Conservation (phyloP, 108 stramenopile species). For the Discostella pseudostelligera region DNA sequence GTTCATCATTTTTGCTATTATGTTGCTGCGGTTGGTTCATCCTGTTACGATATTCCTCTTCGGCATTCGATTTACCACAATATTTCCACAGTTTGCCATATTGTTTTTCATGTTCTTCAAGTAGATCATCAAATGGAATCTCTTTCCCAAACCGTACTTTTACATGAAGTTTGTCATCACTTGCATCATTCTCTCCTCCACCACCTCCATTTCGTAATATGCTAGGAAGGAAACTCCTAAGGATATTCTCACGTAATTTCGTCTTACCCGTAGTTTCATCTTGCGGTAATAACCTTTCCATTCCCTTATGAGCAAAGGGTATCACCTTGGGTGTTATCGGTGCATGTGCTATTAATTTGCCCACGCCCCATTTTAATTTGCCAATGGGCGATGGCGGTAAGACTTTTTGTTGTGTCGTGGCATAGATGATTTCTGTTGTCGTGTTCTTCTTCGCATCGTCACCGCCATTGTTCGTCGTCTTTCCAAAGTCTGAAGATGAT, state of each 20-base stretch:
- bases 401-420: constrained; percentile 22
- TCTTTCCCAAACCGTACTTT: constrained; percentile 44
- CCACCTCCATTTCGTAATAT: background rate
- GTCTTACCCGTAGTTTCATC: constrained; percentile 46
- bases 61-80: constrained; percentile 11
- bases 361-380: constrained; percentile 77
- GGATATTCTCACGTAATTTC: constrained; percentile 17
- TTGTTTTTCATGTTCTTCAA: constrained; percentile 47
- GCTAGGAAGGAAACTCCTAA: background rate
- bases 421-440: constrained; percentile 21
- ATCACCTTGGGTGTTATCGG: constrained; percentile 56
- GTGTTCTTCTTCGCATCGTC: no score
- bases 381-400: constrained; percentile 34
- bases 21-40: no score
- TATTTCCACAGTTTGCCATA: constrained; percentile 56
- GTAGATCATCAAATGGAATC: constrained; percentile 53
- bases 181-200: constrained; percentile 1
- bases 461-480: background rate
- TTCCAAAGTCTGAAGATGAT: constrained; percentile 7
- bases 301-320: constrained; percentile 68
- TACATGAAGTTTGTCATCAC: constrained; percentile 19
- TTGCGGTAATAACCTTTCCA: constrained; percentile 63
- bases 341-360: constrained; percentile 76
- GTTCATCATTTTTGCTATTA: constrained; percentile 4
- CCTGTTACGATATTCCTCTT: constrained; percentile 5